A percentile compares a stretch with the other conserved stretches of the same genome.
Conservation (phyloP, 257 asterid species). For the Oldenlandia corymbosa region DNA sequence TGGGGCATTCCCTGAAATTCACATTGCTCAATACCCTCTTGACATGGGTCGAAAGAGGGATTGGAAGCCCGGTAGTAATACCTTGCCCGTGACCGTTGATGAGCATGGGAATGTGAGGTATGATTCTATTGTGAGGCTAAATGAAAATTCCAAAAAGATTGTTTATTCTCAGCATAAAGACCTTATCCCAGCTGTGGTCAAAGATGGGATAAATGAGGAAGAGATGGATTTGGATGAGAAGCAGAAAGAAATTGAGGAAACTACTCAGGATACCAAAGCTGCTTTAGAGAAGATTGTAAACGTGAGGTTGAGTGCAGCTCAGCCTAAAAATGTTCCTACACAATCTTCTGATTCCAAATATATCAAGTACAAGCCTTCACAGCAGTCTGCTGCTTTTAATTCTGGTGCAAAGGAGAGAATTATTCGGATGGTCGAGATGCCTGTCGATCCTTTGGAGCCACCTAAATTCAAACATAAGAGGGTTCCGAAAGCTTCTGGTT, state of each 20-base stretch:
- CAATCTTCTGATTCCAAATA: slow-evolving; percentile 73
- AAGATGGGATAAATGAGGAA: slow-evolving; percentile 47
- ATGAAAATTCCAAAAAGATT: slow-evolving; percentile 79
- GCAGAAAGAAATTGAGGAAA: slow-evolving; percentile 77
- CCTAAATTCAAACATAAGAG: slow-evolving; percentile 92
- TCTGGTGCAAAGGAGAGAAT: slow-evolving; percentile 95
- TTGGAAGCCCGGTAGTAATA: slow-evolving; percentile 52
- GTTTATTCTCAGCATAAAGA: slow-evolving; percentile 77
- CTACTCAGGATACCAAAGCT: slow-evolving; percentile 70
- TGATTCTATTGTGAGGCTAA: slow-evolving; percentile 79
- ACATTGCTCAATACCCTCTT: slow-evolving; percentile 78
- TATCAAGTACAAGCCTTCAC: slow-evolving; percentile 93
- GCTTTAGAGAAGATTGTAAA: slow-evolving; percentile 91
- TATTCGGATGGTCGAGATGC: slow-evolving; percentile 91
- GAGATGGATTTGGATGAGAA: slow-evolving; percentile 75
- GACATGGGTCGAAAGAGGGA: slow-evolving; percentile 65
- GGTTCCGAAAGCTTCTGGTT: slow-evolving; percentile 90
- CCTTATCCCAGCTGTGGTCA: slow-evolving; percentile 68
- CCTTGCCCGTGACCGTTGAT: slow-evolving; percentile 77
- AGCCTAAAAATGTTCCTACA: slow-evolving; percentile 79
- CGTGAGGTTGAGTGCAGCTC: slow-evolving; percentile 89
- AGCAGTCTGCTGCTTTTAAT: slow-evolving; percentile 85
- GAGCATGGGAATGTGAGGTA: slow-evolving; percentile 78
- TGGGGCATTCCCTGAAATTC: slow-evolving; percentile 90
- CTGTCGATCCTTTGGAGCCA: slow-evolving; percentile 89